These are phyloP conservation scores for Posidonia oceanica DNA, from an alignment of 116 monocot genomes.

Conservation along the genomic window DNA sequence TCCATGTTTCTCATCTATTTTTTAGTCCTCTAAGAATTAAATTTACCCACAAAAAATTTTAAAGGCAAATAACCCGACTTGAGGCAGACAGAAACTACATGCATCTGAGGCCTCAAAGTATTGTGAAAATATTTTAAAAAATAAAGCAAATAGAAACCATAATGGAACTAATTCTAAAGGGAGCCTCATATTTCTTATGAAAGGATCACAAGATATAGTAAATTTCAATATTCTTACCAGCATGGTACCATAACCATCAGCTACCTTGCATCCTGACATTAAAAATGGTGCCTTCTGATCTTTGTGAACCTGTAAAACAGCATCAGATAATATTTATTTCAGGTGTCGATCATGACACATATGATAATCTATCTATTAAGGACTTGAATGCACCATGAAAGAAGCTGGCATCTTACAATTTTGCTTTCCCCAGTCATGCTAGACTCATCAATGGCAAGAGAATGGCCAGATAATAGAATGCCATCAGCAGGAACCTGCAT, in stretches of 20 bases:
- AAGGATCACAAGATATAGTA: too few relatives aligned
- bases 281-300: constrained; percentile 84
- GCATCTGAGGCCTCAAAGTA: too few relatives aligned
- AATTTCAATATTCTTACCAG: constrained; percentile 37
- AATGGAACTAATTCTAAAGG: too few relatives aligned
- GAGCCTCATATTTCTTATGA: too few relatives aligned
- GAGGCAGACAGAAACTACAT: background rate
- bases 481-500: constrained; percentile 97
- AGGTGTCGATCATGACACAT: background rate
- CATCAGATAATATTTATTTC: background rate
- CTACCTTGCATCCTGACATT: constrained; percentile 99
- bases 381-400: background rate
- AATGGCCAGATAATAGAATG: constrained; percentile 75
- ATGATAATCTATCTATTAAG: too few relatives aligned
- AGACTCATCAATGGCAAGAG: constrained; percentile 93
- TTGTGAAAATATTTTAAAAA: too few relatives aligned
- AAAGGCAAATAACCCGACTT: background rate
- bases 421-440: constrained; percentile 98
- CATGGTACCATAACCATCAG: constrained; percentile 97
- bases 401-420: constrained; percentile 43
- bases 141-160: too few relatives aligned
- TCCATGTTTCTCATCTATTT: too few relatives aligned
- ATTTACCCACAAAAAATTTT: background rate
- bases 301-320: constrained; percentile 47
- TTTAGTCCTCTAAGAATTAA: background rate